A percentile compares a stretch with the other conserved stretches of the same genome.
These are phyloP conservation scores for Trametes elegans DNA, from an alignment of 768 basidiomycete genomes.

Conservation along the genomic window DNA sequence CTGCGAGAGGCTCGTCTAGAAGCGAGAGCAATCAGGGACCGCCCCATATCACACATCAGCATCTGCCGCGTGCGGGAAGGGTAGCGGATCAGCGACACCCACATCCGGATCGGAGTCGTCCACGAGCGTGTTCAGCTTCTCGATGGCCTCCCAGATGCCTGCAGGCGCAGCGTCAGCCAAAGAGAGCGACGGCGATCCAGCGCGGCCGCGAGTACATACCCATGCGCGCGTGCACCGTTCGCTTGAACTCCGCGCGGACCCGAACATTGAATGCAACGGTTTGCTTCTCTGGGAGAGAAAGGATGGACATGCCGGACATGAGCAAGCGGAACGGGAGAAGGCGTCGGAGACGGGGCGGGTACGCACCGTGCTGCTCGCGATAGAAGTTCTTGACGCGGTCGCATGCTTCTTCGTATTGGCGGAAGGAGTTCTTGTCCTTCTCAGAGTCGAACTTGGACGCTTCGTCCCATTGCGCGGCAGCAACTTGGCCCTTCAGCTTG, in stretches of 20 bases:
- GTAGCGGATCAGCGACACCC: constrained; percentile 17
- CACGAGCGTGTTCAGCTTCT: constrained; percentile 81
- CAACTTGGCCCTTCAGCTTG: constrained; percentile 54
- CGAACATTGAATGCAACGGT: constrained; percentile 83
- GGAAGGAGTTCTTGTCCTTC: constrained; percentile 67
- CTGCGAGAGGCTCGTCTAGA: constrained; percentile 72
- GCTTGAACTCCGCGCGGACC: constrained; percentile 73
- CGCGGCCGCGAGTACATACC: constrained; percentile 34
- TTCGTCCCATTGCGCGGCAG: constrained; percentile 46
- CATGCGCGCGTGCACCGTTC: constrained; percentile 69
- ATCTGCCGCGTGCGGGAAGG: neutral
- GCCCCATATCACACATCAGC: too few relatives aligned
- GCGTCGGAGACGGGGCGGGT: neutral
- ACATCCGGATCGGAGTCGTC: constrained; percentile 93
- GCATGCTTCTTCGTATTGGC: constrained; percentile 73
- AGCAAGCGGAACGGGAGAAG: neutral
- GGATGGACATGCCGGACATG: neutral
- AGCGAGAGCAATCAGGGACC: neutral
- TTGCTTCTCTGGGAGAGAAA: constrained; percentile 70
- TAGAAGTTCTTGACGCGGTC: constrained; percentile 78
- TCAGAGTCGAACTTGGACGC: constrained; percentile 54
- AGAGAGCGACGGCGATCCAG: neutral
- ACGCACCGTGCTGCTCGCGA: constrained; percentile 71
- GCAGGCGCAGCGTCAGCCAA: neutral
- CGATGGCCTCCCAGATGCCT: constrained; percentile 80